Conservation (phyloP, 2,329 filamentous ascomycete species). For the Cladophialophora exuberans region DNA sequence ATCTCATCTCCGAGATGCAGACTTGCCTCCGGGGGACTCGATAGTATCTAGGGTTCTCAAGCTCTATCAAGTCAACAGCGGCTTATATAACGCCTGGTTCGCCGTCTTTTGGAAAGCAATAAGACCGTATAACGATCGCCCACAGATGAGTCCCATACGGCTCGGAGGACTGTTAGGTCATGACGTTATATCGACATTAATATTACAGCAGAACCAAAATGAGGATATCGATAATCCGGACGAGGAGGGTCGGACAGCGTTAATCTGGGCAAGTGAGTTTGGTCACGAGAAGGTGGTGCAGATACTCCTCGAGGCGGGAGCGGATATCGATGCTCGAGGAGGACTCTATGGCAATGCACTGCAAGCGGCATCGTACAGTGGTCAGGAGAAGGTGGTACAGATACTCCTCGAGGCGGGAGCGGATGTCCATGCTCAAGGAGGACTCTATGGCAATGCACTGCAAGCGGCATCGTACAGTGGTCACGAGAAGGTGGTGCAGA, state of each 20-base stretch:
- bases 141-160: constrained; percentile 3
- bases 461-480: too few relatives aligned
- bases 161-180: neutral
- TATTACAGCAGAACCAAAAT: neutral
- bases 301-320: constrained; percentile 13
- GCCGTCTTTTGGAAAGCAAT: neutral
- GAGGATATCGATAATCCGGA: neutral
- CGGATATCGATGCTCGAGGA: constrained; percentile 15
- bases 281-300: constrained; percentile 20
- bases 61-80: neutral
- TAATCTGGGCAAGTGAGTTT: constrained; percentile 6
- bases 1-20: constrained; percentile 10
- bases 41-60: neutral
- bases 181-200: neutral
- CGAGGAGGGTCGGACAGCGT: neutral
- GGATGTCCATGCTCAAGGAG: too few relatives aligned
- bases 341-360: constrained; percentile 11
- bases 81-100: neutral
- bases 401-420: constrained; percentile 11
- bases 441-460: too few relatives aligned
- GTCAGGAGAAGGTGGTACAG: constrained; percentile 15
- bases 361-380: constrained; percentile 2
- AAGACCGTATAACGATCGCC: neutral
- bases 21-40: neutral
- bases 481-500: constrained; percentile 12